Base-by-base conservation (phyloP, 768 basidiomycete genomes). In the Tricholoma hemisulphureum region DNA sequence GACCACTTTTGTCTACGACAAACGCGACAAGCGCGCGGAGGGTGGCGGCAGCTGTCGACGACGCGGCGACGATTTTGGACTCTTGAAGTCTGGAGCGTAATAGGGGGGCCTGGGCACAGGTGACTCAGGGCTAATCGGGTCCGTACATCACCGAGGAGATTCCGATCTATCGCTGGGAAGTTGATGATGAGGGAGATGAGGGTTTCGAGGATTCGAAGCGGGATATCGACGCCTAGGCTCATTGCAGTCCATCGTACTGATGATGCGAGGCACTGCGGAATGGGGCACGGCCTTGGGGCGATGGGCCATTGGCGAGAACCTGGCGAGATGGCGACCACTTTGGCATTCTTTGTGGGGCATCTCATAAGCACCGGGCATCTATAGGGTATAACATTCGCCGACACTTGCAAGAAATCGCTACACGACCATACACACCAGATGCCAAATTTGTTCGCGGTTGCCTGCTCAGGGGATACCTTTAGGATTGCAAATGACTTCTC, bases 21-120 rank as follows among this genome's bases (percentile, higher is more conserved):
- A 98, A 92, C 95, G 98, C 98, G 45, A 98, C 93, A 1, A 98
- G 80, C 69, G 98, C 97, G 2, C 95, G 88, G 4, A 98, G 82
- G 0, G 95, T 98, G 0, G 97, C 97, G 2, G 95, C 95, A 1
- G 96, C 96, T 3, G 97, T 98, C 0, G 93, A 95, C 2, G 95
- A 96, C 6, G 98, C 96, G 23, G 98, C 96, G 0, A 93, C 91
- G 20, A 95, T 97, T 61, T 92, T 87, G 0, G 93, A 95, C 58
- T 98, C 97, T 71, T 98, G 95, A 24, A 98, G 76, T 70, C 87
- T 93, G 81, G 98, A 98, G 67, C 95, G 98, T 7, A 98, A 75
- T n/a, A 96, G 75, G 0, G 98, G 78, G 0, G 93, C 93, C 93
- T 96, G 64, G 6, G 45, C 31, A 5, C 8, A 16, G 5, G 18